Conservation (phyloP, 2,329 filamentous ascomycete species). For the Alternaria postmessia region DNA sequence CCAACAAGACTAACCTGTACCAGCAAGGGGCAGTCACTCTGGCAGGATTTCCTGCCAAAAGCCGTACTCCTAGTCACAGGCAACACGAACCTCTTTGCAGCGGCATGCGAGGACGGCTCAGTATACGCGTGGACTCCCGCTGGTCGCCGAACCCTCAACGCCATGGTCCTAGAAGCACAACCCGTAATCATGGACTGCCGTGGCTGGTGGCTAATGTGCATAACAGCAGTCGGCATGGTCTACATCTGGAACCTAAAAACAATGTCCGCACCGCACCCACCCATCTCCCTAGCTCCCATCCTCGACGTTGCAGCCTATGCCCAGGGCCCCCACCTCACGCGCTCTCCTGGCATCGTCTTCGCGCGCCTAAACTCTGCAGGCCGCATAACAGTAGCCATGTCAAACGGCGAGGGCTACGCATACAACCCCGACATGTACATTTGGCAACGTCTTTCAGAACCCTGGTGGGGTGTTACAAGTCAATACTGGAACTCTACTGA, state of each 20-base stretch:
- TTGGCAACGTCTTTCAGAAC: slow-evolving; percentile 95
- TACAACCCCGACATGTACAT: slow-evolving; percentile 86
- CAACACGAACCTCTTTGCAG: slow-evolving; percentile 90
- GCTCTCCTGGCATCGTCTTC: slow-evolving; percentile 85
- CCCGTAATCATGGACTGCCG: slow-evolving; percentile 93
- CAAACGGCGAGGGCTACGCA: slow-evolving; percentile 91
- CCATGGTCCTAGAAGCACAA: slow-evolving; percentile 87
- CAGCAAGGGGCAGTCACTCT: slow-evolving; percentile 80
- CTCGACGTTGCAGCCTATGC: slow-evolving; percentile 85
- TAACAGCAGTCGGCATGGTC: slow-evolving; percentile 86
- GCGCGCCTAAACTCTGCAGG: slow-evolving; percentile 90
- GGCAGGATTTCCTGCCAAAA: slow-evolving; percentile 92
- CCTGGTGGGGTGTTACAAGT: slow-evolving; percentile 97
- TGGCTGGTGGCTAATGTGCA: slow-evolving; percentile 86
- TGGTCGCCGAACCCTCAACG: slow-evolving; percentile 83
- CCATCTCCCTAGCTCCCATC: slow-evolving; percentile 86
- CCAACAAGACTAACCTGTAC: slow-evolving; percentile 84
- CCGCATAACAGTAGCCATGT: slow-evolving; percentile 85
- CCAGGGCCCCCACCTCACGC: slow-evolving; percentile 79
- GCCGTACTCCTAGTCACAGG: slow-evolving; percentile 90
- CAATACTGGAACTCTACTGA: slow-evolving; percentile 99
- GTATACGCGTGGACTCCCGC: slow-evolving; percentile 92
- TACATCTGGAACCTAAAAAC: slow-evolving; percentile 93
- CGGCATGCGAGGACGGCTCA: slow-evolving; percentile 90
- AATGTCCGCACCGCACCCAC: slow-evolving; percentile 84